Evolutionary conservation across 352 stramenopile genomes (phyloP), one percentile per base, ranked within the genome.

Genomic region (Pythium volutum): DNA sequence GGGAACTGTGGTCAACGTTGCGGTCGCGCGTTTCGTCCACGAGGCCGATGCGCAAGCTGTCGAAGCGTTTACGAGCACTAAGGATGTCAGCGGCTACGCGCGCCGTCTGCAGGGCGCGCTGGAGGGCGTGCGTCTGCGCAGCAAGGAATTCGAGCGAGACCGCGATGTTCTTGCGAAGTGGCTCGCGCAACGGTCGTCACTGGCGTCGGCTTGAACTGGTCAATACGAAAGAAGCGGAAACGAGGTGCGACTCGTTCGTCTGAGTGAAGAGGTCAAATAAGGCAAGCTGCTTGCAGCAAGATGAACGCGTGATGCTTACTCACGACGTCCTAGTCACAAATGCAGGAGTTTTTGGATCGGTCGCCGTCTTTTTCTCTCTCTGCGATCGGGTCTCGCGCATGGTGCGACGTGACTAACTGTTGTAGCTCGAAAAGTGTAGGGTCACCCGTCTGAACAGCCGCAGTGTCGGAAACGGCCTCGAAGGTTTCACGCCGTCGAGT

Each of bases 111-210:
- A 87, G 16, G 80, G 71, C 15, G 66, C 76, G 7, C 62, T 91
- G 12, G 84, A 94, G 64, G 59, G 53, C 15, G 77, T 90, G 26
- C 79, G 76, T 25, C 71, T 86, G 20, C 85, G 85, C 60, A 82
- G 70, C 31, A 69, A 71, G 15, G 73, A 69, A 26, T 79, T 71
- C 46, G 62, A 68, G 33, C 82, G 77, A 36, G 76, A 84, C 55
- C 76, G 79, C 45, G 79, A 89, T 18, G 66, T 64, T 4, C 46
- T 89, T 27, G 77, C 68, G 10, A 73, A 79, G 60, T 90, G 81
- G 81, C 68, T 90, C 26, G 64, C 54, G 11, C 22, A 58, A 41
- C 64, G 41, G 16, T 27, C 55, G n/a, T 53, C 42, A 15, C 29
- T 29, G 42, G 29, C 48, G 3, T 34, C 26, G 34, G 45, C 45